Evolutionary conservation across 768 basidiomycete genomes (phyloP).

Genomic region (button mushroom (Agaricus bisporus)): DNA sequence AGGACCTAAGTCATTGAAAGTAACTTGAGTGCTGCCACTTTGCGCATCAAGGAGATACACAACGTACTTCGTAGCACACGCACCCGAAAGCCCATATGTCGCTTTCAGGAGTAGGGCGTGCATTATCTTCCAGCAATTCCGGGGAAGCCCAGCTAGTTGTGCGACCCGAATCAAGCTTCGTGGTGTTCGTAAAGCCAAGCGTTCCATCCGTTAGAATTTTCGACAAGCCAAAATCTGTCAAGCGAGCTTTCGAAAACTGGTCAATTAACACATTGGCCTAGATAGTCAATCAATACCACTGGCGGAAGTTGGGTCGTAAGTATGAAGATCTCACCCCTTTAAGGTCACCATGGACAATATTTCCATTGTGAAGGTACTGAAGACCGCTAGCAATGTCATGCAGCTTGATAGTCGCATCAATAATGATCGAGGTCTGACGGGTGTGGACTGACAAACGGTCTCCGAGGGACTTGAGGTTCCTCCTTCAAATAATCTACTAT

Average conservation of each 20-base stretch:
- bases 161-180: not conserved
- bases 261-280: not conserved
- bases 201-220: not conserved
- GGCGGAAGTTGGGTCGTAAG: no score
- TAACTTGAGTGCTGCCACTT: no score
- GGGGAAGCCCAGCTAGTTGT: slow-evolving; percentile 14
- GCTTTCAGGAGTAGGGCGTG: slow-evolving; percentile 1
- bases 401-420: slow-evolving; percentile 1
- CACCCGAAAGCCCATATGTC: slow-evolving; percentile 15
- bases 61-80: slow-evolving; percentile 11
- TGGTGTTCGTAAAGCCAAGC: not conserved
- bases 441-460: not conserved
- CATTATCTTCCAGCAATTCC: slow-evolving; percentile 22
- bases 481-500: not conserved
- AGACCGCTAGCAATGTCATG: slow-evolving; percentile 11
- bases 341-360: slow-evolving; percentile 12
- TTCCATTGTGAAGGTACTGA: slow-evolving; percentile 9
- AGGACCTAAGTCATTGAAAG: no score
- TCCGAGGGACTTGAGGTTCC: not conserved
- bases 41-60: no score
- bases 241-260: slow-evolving; percentile 3
- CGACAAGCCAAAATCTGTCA: slow-evolving; percentile 10
- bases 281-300: not conserved
- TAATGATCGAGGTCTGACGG: not conserved
- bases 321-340: slow-evolving; percentile 10